Base-by-base conservation (phyloP, 306 rosid species). In the Cyclanthera cordifolia region DNA sequence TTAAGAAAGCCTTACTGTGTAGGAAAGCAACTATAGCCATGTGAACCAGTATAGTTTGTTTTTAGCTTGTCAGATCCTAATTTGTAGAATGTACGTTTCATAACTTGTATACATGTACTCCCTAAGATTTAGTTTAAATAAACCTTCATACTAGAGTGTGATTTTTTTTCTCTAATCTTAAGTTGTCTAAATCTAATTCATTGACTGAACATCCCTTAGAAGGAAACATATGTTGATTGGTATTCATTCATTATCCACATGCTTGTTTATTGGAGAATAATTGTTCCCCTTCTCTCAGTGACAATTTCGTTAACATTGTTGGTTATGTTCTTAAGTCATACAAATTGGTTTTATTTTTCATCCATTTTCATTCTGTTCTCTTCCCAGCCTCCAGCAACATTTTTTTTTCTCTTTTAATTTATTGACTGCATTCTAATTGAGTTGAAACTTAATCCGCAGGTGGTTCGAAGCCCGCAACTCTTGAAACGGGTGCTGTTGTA, bases 401-500 rank as follows among this genome's bases (percentile, higher is more conserved):
- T 16, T 6, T 8, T 34, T 34, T 58, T 16, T 30, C 13, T 4
- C 15, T 46, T 13, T 3, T 16, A 30, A 30, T 28, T 55, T 14
- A 25, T 59, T 10, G 67, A 2, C 27, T 52, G 51, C 39, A 49
- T 32, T 52, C 16, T 50, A 69, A 50, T 37, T 72, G 47, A 39
- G 7, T 15, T 45, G 16, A 71, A 75, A 66, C 74, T 72, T 74
- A 70, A 53, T 75, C 66, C 9, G 71, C 90, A 90, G 99, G 99
- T 74, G 97, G 97, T 75, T 34, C 95, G 61, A 93, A 86, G 85
- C 95, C 96, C 28, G 99, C 96, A 10, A 94, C 95, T 19, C 91
- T 94, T 3, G 97, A 94, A 73, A 94, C 99, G 0, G 97, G 96
- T 9, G 83, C 95, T 28, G 70, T 85, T 25, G 97, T 94, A 47